Evolutionary conservation across 345 rosid species (phyloP).

Genomic region (Gossypium rotundifolium): DNA sequence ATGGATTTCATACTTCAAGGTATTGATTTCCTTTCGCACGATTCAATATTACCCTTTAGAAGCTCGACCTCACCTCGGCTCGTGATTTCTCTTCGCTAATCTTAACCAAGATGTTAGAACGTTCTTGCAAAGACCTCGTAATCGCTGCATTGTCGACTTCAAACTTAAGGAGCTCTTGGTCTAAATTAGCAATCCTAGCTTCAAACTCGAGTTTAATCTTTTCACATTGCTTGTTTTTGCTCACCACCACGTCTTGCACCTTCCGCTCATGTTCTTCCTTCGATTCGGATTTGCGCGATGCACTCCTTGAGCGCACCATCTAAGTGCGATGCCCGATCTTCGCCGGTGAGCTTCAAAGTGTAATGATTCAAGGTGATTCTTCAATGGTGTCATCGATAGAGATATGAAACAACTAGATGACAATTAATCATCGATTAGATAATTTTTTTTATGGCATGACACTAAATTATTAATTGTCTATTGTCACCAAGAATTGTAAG

Average conservation of each 20-base stretch:
- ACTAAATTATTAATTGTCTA: background rate
- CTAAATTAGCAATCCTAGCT: constrained; percentile 51
- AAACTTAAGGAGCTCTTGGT: constrained; percentile 71
- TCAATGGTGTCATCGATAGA: constrained; percentile 51
- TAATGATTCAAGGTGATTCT: constrained; percentile 79
- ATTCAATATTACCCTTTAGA: constrained; percentile 73
- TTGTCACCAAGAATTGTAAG: background rate
- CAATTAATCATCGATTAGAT: constrained; percentile 6
- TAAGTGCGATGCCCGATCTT: constrained; percentile 83
- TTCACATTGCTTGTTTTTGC: constrained; percentile 71
- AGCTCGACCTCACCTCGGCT: constrained; percentile 85
- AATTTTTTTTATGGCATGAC: background rate
- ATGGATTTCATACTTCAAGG: constrained; percentile 83
- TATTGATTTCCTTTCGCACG: constrained; percentile 75
- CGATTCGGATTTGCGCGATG: constrained; percentile 82
- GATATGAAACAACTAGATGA: constrained; percentile 10
- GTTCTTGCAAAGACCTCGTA: constrained; percentile 82
- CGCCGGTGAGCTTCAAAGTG: constrained; percentile 80
- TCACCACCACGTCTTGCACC: constrained; percentile 54
- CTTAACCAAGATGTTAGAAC: constrained; percentile 70
- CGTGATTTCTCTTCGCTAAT: constrained; percentile 67
- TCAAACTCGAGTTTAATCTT: constrained; percentile 73
- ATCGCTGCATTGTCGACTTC: constrained; percentile 76
- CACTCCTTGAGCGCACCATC: constrained; percentile 97
- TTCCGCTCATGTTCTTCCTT: constrained; percentile 90